A percentile compares a stretch with the other conserved stretches of the same genome.
These are phyloP conservation scores for Diaporthe citriasiana DNA, from an alignment of 2,329 filamentous ascomycete species.

Conservation along the genomic window DNA sequence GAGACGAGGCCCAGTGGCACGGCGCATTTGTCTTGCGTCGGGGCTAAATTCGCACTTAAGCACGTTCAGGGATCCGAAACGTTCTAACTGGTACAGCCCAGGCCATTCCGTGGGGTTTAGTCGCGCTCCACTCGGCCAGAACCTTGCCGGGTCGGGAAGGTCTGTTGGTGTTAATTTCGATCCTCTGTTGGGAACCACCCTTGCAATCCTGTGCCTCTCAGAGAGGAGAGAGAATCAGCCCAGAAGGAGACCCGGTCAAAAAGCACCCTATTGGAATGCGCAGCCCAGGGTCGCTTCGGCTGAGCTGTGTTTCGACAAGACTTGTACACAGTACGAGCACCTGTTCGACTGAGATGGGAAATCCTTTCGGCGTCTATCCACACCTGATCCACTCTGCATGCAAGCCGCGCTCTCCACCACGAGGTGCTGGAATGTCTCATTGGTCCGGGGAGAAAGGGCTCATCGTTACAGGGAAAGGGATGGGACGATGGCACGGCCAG, in stretches of 20 bases:
- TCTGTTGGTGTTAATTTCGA: slow-evolving; percentile 27
- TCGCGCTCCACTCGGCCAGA: slow-evolving; percentile 10
- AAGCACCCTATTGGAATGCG: background rate
- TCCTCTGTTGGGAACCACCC: slow-evolving; percentile 11
- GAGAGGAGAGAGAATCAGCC: slow-evolving; percentile 3
- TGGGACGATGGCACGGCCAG: slow-evolving; percentile 5
- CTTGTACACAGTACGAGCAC: slow-evolving; percentile 12
- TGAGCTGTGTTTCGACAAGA: slow-evolving; percentile 5
- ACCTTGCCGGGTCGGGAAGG: slow-evolving; percentile 25
- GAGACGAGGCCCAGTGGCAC: slow-evolving; percentile 23
- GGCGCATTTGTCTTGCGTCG: slow-evolving; percentile 20
- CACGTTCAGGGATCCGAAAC: slow-evolving; percentile 31
- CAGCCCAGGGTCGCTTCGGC: slow-evolving; percentile 4
- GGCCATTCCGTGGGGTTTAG: slow-evolving; percentile 26
- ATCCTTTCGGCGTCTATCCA: slow-evolving; percentile 8
- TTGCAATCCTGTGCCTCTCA: slow-evolving; percentile 13
- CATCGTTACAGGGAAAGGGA: slow-evolving; percentile 4
- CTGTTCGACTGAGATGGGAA: slow-evolving; percentile 13
- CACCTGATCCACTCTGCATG: background rate
- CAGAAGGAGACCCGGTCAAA: slow-evolving; percentile 14
- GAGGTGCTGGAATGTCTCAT: background rate
- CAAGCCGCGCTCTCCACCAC: background rate
- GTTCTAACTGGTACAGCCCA: slow-evolving; percentile 29
- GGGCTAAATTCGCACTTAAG: slow-evolving; percentile 25
- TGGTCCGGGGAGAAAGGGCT: slow-evolving; percentile 14